Evolutionary conservation across 208 protist species (phyloP).

Genomic region (Trypanosoma brucei): DNA sequence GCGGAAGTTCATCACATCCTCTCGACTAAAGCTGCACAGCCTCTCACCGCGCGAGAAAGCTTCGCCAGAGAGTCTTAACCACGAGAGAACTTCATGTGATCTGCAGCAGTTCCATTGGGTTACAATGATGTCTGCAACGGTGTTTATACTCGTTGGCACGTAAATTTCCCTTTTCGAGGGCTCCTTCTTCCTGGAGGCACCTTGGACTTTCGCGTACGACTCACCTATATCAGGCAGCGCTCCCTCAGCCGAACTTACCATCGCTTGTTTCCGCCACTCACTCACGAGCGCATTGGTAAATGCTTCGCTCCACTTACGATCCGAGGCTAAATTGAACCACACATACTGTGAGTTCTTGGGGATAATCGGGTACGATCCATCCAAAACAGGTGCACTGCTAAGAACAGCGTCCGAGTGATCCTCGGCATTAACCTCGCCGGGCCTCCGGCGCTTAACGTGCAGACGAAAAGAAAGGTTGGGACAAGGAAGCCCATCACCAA

Average conservation of each 20-base stretch:
- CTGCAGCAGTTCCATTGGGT: slow-evolving; percentile 63
- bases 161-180: not conserved
- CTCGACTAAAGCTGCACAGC: slow-evolving; percentile 37
- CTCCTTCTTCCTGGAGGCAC: not conserved
- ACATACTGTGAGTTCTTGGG: slow-evolving; percentile 43
- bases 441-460: slow-evolving; percentile 12
- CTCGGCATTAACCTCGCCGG: slow-evolving; percentile 5
- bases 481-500: not conserved
- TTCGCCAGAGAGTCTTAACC: slow-evolving; percentile 49
- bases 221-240: too few species aligned
- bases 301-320: slow-evolving; percentile 42
- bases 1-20: slow-evolving; percentile 47
- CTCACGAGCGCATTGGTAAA: slow-evolving; percentile 36
- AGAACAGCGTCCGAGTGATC: slow-evolving; percentile 29
- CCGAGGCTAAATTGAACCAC: slow-evolving; percentile 47
- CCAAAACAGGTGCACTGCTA: slow-evolving; percentile 6
- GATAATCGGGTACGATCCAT: slow-evolving; percentile 32
- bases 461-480: slow-evolving; percentile 23
- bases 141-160: slow-evolving; percentile 15
- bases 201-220: not conserved
- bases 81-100: slow-evolving; percentile 62
- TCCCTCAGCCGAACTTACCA: not conserved
- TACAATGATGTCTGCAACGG: slow-evolving; percentile 54
- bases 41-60: slow-evolving; percentile 38
- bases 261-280: slow-evolving; percentile 34